Base-by-base conservation (phyloP, 1,139 yeast genomes). In the Kodamaea plutei region DNA sequence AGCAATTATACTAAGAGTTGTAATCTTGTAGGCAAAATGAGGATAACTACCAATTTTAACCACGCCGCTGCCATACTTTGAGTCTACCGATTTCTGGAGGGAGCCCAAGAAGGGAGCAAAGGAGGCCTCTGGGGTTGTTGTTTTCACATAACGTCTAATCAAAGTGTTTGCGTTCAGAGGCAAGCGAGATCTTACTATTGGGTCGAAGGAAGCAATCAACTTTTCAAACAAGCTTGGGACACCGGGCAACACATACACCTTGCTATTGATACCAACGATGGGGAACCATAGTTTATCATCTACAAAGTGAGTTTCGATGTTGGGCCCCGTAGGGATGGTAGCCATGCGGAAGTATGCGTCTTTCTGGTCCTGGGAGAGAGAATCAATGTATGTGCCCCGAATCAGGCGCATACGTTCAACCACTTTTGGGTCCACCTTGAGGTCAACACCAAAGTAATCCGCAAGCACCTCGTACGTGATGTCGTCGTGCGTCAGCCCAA, bases 401-500 rank as follows among this genome's bases (percentile, higher is more conserved):
- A 78, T 53, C 12, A 47, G 42, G 14, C 65, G 59, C 94, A 84
- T 84, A 37, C 78, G 61, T 3, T 58, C 65, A 12, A 73, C 79
- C 3, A 85, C 78, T 22, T 69, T 77, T 18, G 60, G 50, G 52
- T 85, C 80, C 12, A 80, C 50, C 24, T 54, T 55, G 35, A 79
- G 59, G 0, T 70, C 70, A 8, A 82, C 54, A 2, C 57, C 57
- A 46, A 67, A 85, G 13, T 84, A 82, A 40, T 69, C 71, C 2
- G 88, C 84, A 10, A 85, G 52, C 5, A 82, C 70, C 30, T 76
- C 77, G 52, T 87, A 85, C 0, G 95, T 84, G 36, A 85, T 80
- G 52, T 85, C 96, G 50, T 85, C 95, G 47, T 85, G 95, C 0
- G 95, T 87, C 3, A 94, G 84, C 0, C 96, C 96, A 39, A 87